phyloP scores from a whole-genome alignment of 1,139 yeast species.

The Yamadazyma diospyri region DNA sequence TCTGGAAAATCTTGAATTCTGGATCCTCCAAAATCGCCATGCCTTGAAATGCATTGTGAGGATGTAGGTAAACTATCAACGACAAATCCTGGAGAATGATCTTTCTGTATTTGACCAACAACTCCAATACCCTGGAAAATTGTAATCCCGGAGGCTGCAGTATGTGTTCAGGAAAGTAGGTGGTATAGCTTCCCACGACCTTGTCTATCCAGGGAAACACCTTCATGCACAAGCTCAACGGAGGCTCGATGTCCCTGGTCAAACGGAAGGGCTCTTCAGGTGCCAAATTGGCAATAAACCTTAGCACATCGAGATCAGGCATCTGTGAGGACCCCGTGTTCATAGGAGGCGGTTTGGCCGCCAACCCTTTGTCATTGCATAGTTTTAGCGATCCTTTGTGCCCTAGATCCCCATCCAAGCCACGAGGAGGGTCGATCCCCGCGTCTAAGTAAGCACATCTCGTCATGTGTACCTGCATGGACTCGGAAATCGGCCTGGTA shows the following conservation, averaged over 20 bases:
- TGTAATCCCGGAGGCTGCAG: not conserved
- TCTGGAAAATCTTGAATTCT: not conserved
- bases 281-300: not conserved
- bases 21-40: constrained; percentile 1
- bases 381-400: not conserved
- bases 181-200: not conserved
- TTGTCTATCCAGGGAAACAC: not conserved
- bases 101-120: not conserved
- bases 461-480: not conserved
- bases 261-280: not conserved
- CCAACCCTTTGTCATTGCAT: not conserved
- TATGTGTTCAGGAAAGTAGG: not conserved
- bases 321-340: too few relatives aligned
- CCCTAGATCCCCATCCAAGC: not conserved
- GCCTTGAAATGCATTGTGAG: not conserved
- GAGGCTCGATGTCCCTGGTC: not conserved
- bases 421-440: not conserved
- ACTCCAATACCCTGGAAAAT: not conserved
- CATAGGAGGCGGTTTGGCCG: not conserved
- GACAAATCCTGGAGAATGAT: constrained; percentile 1
- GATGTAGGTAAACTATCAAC: not conserved
- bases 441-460: not conserved
- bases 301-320: not conserved
- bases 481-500: not conserved
- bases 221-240: not conserved